Evolutionary conservation across 192 early-diverging fungal genomes (phyloP).

Genomic region (Rhizophlyctis rosea): DNA sequence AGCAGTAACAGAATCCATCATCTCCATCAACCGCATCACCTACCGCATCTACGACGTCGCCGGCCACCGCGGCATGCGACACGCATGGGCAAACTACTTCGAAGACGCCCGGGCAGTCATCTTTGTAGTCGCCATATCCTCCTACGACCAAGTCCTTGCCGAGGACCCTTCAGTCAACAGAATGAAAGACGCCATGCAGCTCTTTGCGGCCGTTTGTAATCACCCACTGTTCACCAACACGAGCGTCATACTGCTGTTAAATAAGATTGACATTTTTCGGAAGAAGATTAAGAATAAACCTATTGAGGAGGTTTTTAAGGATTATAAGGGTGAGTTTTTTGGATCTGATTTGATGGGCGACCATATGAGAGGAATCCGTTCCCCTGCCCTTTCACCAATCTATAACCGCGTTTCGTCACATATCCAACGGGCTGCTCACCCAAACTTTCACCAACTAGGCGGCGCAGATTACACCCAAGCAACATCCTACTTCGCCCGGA

Average conservation of each 20-base stretch:
- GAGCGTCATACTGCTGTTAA: slow-evolving; percentile 45
- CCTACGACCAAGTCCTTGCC: slow-evolving; percentile 44
- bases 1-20: slow-evolving; percentile 33
- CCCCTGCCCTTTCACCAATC: background rate
- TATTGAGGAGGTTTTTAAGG: slow-evolving; percentile 41
- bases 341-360: background rate
- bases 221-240: slow-evolving; percentile 31
- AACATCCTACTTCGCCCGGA: slow-evolving; percentile 21
- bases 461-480: slow-evolving; percentile 27
- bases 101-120: slow-evolving; percentile 37
- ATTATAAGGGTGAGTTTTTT: slow-evolving; percentile 33
- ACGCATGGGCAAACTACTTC: slow-evolving; percentile 46
- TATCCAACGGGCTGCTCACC: too few relatives aligned
- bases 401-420: too few relatives aligned
- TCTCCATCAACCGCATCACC: slow-evolving; percentile 30
- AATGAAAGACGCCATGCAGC: slow-evolving; percentile 42
- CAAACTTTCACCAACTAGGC: too few relatives aligned
- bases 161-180: slow-evolving; percentile 43
- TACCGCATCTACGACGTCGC: slow-evolving; percentile 40
- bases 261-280: slow-evolving; percentile 48
- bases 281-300: slow-evolving; percentile 35
- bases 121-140: slow-evolving; percentile 34
- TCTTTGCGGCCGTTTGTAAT: slow-evolving; percentile 41
- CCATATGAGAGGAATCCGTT: background rate
- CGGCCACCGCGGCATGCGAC: slow-evolving; percentile 31